A percentile compares a stretch with the other conserved stretches of the same genome.
phyloP scores from a whole-genome alignment of 2,329 filamentous ascomycete genomes.

The Sarocladium brachiariae region DNA sequence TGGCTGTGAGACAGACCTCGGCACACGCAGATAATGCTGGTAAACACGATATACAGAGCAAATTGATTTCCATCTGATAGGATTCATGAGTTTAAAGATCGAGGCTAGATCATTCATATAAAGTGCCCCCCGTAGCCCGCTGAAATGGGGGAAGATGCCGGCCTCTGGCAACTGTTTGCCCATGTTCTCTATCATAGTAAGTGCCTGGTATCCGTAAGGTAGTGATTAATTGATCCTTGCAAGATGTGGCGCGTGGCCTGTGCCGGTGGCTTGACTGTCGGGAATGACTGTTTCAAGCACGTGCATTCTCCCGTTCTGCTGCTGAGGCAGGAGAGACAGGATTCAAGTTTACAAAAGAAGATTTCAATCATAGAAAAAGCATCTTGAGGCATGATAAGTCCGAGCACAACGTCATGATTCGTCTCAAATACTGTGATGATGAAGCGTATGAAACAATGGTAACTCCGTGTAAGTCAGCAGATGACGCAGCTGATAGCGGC shows the following conservation, averaged over 20 bases:
- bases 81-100: background rate
- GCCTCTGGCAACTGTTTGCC: background rate
- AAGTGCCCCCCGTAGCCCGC: too few relatives aligned
- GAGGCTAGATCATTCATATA: background rate
- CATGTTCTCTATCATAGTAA: background rate
- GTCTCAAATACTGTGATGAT: background rate
- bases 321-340: background rate
- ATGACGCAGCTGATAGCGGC: background rate
- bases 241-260: background rate
- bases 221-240: too few relatives aligned
- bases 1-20: background rate
- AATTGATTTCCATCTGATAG: too few relatives aligned
- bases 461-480: constrained; percentile 1
- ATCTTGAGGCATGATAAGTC: background rate
- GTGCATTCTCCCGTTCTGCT: background rate
- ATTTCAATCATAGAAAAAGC: background rate
- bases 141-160: background rate
- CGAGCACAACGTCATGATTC: background rate
- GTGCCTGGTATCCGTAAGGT: too few relatives aligned
- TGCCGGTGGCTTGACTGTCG: background rate
- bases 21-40: background rate
- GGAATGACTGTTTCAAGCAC: background rate
- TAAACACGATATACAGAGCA: background rate
- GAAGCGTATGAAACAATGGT: background rate
- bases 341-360: background rate